Conservation (phyloP, 2,329 filamentous ascomycete species). For the Emmonsia crescens region DNA sequence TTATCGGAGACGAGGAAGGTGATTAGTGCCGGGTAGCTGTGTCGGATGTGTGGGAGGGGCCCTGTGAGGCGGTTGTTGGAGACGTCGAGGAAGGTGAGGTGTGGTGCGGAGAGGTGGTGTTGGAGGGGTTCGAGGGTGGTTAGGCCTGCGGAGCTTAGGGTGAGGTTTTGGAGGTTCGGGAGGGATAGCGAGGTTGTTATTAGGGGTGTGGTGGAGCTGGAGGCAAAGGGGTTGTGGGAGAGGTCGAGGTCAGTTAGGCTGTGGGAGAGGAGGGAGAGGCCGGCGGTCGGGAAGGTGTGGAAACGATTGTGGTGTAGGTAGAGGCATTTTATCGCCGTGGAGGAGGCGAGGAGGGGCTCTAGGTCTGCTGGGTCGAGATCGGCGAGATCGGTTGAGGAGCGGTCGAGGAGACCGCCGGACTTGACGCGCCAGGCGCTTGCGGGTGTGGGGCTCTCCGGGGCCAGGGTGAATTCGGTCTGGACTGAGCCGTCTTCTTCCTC, state of each 20-base stretch:
- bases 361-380: slow-evolving; percentile 41
- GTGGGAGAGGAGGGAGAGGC: slow-evolving; percentile 59
- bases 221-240: slow-evolving; percentile 60
- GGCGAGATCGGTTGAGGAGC: slow-evolving; percentile 55
- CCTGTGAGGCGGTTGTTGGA: slow-evolving; percentile 69
- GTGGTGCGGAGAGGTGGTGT: slow-evolving; percentile 58
- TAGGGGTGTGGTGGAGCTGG: slow-evolving; percentile 53
- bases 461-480: slow-evolving; percentile 31
- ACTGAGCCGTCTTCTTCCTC: slow-evolving; percentile 31
- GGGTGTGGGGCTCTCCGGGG: slow-evolving; percentile 33
- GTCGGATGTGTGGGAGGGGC: slow-evolving; percentile 54
- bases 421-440: slow-evolving; percentile 28
- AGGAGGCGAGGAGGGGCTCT: slow-evolving; percentile 31
- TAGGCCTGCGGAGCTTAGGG: slow-evolving; percentile 63
- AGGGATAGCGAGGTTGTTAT: slow-evolving; percentile 57
- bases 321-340: slow-evolving; percentile 44
- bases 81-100: slow-evolving; percentile 65
- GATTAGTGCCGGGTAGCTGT: slow-evolving; percentile 57
- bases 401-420: slow-evolving; percentile 48
- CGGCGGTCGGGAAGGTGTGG: slow-evolving; percentile 52
- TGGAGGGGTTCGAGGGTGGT: slow-evolving; percentile 57
- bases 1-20: slow-evolving; percentile 71
- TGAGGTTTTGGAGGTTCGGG: slow-evolving; percentile 65
- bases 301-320: slow-evolving; percentile 71
- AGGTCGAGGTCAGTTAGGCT: slow-evolving; percentile 63